phyloP scores from a whole-genome alignment of 164 flowering plant species.

The Liquidambar formosana region DNA sequence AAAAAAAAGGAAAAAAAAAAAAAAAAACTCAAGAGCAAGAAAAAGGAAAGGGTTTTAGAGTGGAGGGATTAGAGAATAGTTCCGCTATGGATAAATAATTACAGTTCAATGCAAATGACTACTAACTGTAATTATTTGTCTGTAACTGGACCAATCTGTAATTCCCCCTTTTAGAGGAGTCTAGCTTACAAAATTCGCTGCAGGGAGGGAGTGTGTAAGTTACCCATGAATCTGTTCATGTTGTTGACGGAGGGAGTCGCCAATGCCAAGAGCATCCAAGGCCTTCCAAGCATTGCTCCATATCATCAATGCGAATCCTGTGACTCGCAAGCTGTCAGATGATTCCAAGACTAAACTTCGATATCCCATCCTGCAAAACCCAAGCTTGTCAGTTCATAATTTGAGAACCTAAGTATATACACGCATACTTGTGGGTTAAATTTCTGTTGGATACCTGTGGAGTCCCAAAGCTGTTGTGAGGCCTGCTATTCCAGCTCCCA shows the following conservation, averaged over 20 bases:
- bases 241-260: constrained; percentile 42
- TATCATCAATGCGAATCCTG: constrained; percentile 48
- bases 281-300: constrained; percentile 82
- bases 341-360: constrained; percentile 65
- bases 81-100: too few relatives aligned
- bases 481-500: constrained; percentile 57
- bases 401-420: too few relatives aligned
- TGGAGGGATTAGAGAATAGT: too few relatives aligned
- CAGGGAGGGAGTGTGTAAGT: neutral
- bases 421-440: too few relatives aligned
- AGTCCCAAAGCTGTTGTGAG: constrained; percentile 49
- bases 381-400: neutral
- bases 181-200: too few relatives aligned
- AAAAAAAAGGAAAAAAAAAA: too few relatives aligned
- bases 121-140: too few relatives aligned
- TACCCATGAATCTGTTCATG: constrained; percentile 44
- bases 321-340: constrained; percentile 42
- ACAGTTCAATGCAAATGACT: too few relatives aligned
- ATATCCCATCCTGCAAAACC: constrained; percentile 42
- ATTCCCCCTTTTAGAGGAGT: too few relatives aligned
- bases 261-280: constrained; percentile 62
- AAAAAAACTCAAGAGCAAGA: too few relatives aligned
- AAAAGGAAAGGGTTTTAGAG: too few relatives aligned
- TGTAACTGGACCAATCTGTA: too few relatives aligned
- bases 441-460: constrained; percentile 32